Evolutionary conservation across 2,329 filamentous ascomycete species (phyloP).

Genomic region (Graphiopsis chlorocephala): DNA sequence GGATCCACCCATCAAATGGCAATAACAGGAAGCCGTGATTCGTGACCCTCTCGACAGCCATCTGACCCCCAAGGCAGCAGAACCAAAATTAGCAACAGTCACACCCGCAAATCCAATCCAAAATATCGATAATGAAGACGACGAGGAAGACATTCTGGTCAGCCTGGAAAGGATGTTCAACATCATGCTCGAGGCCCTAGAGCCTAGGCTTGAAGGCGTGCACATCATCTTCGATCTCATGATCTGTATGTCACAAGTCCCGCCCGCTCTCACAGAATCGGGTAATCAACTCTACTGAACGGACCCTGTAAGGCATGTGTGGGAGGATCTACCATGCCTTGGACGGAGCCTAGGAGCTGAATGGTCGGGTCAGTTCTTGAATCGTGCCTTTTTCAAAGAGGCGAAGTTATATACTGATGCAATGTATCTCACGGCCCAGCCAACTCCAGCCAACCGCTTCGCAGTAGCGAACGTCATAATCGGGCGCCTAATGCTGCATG

Average conservation of each 20-base stretch:
- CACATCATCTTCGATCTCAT: not conserved
- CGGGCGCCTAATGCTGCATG: too few species aligned
- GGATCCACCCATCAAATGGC: not conserved
- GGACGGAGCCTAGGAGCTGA: too few species aligned
- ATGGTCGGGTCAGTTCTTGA: too few species aligned
- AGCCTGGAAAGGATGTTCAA: not conserved
- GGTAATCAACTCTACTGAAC: too few species aligned
- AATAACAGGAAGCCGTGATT: not conserved
- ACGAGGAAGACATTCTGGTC: not conserved
- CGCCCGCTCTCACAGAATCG: not conserved
- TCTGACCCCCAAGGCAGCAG: not conserved
- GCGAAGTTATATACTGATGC: too few species aligned
- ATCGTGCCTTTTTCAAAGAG: too few species aligned
- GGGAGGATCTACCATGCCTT: too few species aligned
- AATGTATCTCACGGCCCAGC: too few species aligned
- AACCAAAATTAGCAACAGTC: not conserved
- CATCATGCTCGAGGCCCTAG: not conserved
- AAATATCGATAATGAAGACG: not conserved
- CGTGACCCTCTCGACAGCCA: not conserved
- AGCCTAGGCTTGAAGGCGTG: not conserved
- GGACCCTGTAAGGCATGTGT: too few species aligned
- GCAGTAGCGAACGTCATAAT: too few species aligned
- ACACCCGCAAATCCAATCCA: not conserved
- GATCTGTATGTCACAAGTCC: not conserved
- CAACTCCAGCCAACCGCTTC: too few species aligned